A percentile compares a stretch with the other conserved stretches of the same genome.
Evolutionary conservation across 352 stramenopile genomes (phyloP).

Genomic region (Pythium apleroticum): DNA sequence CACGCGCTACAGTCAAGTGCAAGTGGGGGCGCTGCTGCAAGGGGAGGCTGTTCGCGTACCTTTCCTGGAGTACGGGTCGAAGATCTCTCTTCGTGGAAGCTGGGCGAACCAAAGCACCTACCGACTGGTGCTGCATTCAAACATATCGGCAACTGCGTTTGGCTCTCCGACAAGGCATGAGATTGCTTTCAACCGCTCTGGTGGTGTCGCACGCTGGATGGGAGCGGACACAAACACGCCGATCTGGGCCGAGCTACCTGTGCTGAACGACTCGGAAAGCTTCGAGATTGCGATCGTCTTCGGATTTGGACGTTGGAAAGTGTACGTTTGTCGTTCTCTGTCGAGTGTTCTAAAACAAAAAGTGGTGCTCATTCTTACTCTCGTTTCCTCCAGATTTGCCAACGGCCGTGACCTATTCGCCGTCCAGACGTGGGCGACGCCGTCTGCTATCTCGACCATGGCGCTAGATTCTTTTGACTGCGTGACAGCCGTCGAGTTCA

Average conservation of each 20-base stretch:
- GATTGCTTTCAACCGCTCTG: conserved; percentile 11
- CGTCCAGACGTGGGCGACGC: conserved; percentile 2
- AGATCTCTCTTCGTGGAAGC: conserved; percentile 18
- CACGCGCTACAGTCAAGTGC: conserved; percentile 3
- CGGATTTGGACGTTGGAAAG: conserved; percentile 12
- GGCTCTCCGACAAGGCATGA: not conserved
- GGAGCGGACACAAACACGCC: not conserved
- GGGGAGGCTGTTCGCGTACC: conserved; percentile 6
- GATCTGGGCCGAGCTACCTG: not conserved
- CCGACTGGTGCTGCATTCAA: conserved; percentile 5
- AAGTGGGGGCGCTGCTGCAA: conserved; percentile 5
- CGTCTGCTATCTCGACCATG: conserved; percentile 4
- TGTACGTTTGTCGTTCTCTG: conserved; percentile 1
- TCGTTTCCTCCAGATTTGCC: conserved; percentile 7
- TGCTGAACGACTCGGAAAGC: not conserved
- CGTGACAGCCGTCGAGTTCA: conserved; percentile 19
- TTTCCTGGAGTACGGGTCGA: conserved; percentile 15
- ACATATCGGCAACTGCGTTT: not conserved
- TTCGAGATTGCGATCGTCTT: conserved; percentile 8
- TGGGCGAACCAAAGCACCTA: conserved; percentile 8
- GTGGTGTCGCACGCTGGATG: conserved; percentile 10
- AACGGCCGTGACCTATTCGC: conserved; percentile 12
- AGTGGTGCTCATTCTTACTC: not conserved
- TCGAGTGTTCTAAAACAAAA: not conserved
- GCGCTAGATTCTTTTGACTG: conserved; percentile 17